These are phyloP conservation scores for Prunus dulcis DNA, from an alignment of 306 rosid species.

Conservation along the genomic window DNA sequence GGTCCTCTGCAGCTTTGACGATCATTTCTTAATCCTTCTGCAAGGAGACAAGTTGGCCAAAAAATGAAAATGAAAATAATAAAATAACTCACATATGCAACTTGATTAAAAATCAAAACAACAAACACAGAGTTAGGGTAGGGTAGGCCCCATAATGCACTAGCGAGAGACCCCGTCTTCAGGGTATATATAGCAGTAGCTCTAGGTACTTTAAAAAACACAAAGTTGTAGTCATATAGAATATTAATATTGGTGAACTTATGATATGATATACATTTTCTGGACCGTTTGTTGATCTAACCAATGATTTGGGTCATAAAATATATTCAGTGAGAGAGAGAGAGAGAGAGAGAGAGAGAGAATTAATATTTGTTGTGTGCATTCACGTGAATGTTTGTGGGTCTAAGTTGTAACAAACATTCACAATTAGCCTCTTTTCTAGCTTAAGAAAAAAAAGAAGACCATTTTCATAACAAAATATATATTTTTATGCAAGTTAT, in stretches of 20 bases:
- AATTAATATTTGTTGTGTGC: not conserved
- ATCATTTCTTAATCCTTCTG: slow-evolving; percentile 2
- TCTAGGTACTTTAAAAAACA: not conserved
- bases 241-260: not conserved
- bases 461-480: not conserved
- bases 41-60: not conserved
- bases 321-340: not conserved
- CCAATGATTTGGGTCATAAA: slow-evolving; percentile 30
- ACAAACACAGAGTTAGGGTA: not conserved
- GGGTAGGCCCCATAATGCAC: not conserved
- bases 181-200: not conserved
- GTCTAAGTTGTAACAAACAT: slow-evolving; percentile 38
- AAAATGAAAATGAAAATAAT: not conserved
- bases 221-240: not conserved
- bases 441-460: not conserved
- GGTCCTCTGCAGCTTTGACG: too few relatives aligned
- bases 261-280: not conserved
- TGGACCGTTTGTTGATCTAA: slow-evolving; percentile 17
- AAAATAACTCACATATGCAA: not conserved
- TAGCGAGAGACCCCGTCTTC: not conserved
- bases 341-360: not conserved
- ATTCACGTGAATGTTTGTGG: slow-evolving; percentile 8
- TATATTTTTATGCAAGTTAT: not conserved
- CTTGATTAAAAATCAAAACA: not conserved
- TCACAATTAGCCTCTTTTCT: slow-evolving; percentile 22